Base-by-base conservation (phyloP, 2,329 filamentous ascomycete genomes). In the Ceratocystis papillata region DNA sequence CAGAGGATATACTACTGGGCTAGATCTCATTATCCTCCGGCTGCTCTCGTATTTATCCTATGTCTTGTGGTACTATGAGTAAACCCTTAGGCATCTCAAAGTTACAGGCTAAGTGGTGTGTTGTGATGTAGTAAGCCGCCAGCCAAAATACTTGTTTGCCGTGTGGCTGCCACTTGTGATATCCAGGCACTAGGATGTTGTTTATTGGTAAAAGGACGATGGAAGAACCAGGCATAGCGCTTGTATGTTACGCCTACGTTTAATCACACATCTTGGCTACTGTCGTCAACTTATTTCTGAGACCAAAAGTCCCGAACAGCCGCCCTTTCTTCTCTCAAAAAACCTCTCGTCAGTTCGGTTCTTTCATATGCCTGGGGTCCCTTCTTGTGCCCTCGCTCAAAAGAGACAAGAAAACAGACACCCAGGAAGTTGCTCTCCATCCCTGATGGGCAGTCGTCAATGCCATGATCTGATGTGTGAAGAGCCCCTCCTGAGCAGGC, bases 211-310 rank as follows among this genome's bases (percentile, higher is more conserved):
- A 33, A 33, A 57, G 22, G 20, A 33, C 7, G 28, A 15, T 22
- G n/a, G 6, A 33, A 30, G 15, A 15, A 15, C 17, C 28, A 57
- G 28, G 7, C 53, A 33, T 28, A 20, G 53, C 10, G 30, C 37
- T 41, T 41, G 12, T 41, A 41, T 12, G 37, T 10, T 41, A 12
- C 37, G 37, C 22, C 53, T 57, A 22, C 15, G 12, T n/a, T 17
- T 17, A 57, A 57, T 57, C 53, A 57, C 53, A 57, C 53, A 57
- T 57, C 22, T 57, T 30, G 53, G 28, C 28, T 57, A 12, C 37
- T 41, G 37, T 41, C 53, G 28, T 57, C 53, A 33, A 57, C 22
- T 30, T 57, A 28, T 57, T 57, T 57, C 28, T 57, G 53, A 12
- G 22, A 30, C 22, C 25, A 57, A 57, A 57, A 57, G 22, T 30